Conservation (phyloP, 2,329 filamentous ascomycete genomes). For the Bertia moriformis region DNA sequence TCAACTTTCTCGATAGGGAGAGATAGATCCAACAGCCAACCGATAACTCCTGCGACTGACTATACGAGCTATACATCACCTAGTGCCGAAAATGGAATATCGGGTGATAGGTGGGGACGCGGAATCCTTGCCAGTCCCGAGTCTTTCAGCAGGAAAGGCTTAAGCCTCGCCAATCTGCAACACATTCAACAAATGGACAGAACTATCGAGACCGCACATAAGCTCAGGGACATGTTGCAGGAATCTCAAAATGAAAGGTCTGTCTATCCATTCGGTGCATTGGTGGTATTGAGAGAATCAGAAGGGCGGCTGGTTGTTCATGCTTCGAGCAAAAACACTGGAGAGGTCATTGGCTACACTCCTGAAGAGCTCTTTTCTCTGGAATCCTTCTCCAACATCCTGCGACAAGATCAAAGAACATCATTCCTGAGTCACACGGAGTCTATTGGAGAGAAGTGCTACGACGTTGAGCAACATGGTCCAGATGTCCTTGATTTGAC, state of each 20-base stretch:
- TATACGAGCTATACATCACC: not conserved
- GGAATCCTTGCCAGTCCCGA: too few relatives aligned
- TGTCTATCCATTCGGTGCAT: conserved; percentile 64
- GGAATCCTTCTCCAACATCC: conserved; percentile 65
- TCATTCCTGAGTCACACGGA: conserved; percentile 76
- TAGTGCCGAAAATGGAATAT: too few relatives aligned
- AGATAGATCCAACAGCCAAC: not conserved
- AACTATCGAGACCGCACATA: too few relatives aligned
- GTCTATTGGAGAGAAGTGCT: conserved; percentile 71
- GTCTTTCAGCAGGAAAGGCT: not conserved
- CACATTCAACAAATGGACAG: too few relatives aligned
- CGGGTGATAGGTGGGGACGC: too few relatives aligned
- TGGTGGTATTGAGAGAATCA: conserved; percentile 58
- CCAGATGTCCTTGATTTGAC: conserved; percentile 76
- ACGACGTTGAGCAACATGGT: conserved; percentile 60
- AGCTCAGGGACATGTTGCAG: conserved; percentile 82
- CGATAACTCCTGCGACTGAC: not conserved
- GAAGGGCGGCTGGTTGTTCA: conserved; percentile 57
- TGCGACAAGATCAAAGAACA: conserved; percentile 71
- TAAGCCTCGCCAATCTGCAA: too few relatives aligned
- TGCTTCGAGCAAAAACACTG: conserved; percentile 70
- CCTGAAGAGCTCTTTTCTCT: conserved; percentile 64
- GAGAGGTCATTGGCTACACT: conserved; percentile 59
- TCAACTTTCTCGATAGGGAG: too few relatives aligned
- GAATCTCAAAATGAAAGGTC: conserved; percentile 73